Conservation (phyloP, 129 eudicot species). For the Centrapalus pauciflorus region DNA sequence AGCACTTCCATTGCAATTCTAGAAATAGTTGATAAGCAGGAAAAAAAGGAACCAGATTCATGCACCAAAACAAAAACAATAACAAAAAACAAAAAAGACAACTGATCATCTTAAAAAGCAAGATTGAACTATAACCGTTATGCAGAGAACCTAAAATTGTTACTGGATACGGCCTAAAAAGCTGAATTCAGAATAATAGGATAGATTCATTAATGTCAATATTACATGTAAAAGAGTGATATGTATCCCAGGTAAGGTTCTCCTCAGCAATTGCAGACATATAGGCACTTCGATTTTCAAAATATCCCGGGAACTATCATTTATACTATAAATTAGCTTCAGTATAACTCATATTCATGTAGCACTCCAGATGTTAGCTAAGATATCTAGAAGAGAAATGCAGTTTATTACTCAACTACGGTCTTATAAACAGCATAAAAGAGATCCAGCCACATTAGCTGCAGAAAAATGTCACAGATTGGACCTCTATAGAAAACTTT, state of each 20-base stretch:
- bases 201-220: neutral
- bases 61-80: neutral
- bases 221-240: neutral
- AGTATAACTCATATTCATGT: slow-evolving; percentile 12
- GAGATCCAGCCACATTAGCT: neutral
- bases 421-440: neutral
- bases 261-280: slow-evolving; percentile 7
- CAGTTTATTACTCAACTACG: neutral
- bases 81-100: neutral
- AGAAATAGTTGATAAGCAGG: neutral
- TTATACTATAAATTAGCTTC: slow-evolving; percentile 4
- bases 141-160: neutral
- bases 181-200: too few species aligned
- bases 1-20: neutral
- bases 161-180: neutral
- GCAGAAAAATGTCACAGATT: neutral
- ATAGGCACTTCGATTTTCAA: neutral
- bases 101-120: neutral
- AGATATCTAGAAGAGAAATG: neutral
- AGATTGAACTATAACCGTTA: neutral
- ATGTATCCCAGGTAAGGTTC: neutral
- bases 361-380: neutral
- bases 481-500: neutral
- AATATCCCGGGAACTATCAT: neutral
- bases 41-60: neutral